Evolutionary conservation across 1,284 basidiomycete species (phyloP), one percentile per base, ranked within the genome.

Genomic region (Apiotrichum sp.): DNA sequence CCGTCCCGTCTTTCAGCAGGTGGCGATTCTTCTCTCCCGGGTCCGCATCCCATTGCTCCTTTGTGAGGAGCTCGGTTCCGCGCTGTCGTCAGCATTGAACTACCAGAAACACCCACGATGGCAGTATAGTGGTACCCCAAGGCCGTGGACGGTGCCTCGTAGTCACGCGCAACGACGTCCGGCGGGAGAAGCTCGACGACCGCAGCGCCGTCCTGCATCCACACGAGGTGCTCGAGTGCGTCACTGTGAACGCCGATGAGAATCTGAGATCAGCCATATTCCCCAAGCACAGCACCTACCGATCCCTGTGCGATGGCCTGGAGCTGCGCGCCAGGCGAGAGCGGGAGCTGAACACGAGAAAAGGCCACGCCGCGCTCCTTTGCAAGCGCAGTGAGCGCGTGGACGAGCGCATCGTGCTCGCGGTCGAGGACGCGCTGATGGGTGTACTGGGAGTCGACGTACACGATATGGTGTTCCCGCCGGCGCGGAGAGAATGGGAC

Each of bases 381-480:
- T 64, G 49, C 47, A 54, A 49, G 58, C 32, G 62, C 49, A 6
- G 11, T 3, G 9, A 49, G 6, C 10, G 47, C n/a, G 29, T 49
- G 36, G 33, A 49, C 16, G 6, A 49, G 22, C 22, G 36, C 47
- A n/a, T 29, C 11, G 47, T 49, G 47, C 5, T 39, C 29, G 10
- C 38, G 22, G 29, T 40, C 10, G 7, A 22, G 29, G 3, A 49
- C 11, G 6, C 29, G 36, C 13, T 38, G 47, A 52, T 65, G 50
- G n/a, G 59, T 63, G 22, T 55, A 56, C 46, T 68, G 67, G 39
- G 67, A 54, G 57, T 70, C 67, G 4, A 71, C 58, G 50, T 69
- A 71, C 2, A 68, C 59, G 35, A 71, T 62, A 47, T 66, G 65
- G 39, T 59, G 51, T 39, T 55, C 29, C 35, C 51, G 41, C 31